Percentiles rank a stretch among this genome's conserved stretches.
Evolutionary conservation across 768 basidiomycete genomes (phyloP).

Genomic region (Lentinula aciculospora): DNA sequence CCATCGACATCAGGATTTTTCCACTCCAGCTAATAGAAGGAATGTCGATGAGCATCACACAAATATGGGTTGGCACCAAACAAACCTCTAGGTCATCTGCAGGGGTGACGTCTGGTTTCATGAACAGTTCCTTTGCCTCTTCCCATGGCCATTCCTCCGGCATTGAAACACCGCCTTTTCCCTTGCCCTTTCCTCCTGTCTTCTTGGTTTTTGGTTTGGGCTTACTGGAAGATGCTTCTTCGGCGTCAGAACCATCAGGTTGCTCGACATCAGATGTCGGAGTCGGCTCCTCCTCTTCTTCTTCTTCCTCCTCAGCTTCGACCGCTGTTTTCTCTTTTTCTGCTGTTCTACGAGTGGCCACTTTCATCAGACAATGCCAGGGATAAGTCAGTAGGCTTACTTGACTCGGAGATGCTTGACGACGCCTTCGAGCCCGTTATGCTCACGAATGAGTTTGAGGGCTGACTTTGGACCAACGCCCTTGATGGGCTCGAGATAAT

Average conservation of each 20-base stretch:
- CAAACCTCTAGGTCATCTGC: constrained; percentile 80
- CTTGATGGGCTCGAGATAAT: constrained; percentile 98
- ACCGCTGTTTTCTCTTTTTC: constrained; percentile 29
- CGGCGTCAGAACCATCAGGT: constrained; percentile 25
- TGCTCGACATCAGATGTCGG: constrained; percentile 42
- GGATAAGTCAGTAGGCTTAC: constrained; percentile 27
- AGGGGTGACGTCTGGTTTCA: constrained; percentile 84
- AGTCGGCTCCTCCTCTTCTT: constrained; percentile 30
- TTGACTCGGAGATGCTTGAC: constrained; percentile 77
- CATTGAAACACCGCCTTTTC: constrained; percentile 71
- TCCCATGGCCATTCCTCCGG: constrained; percentile 98
- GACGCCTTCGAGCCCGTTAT: constrained; percentile 65
- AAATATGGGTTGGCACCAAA: constrained; percentile 3
- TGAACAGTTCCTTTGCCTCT: constrained; percentile 86
- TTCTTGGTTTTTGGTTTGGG: constrained; percentile 27
- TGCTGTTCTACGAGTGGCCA: constrained; percentile 18
- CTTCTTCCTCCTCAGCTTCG: constrained; percentile 17
- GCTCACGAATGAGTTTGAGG: constrained; percentile 84
- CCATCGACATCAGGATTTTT: constrained; percentile 89
- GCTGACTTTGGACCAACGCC: constrained; percentile 96
- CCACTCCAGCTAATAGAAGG: constrained; percentile 76
- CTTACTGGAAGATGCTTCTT: constrained; percentile 16
- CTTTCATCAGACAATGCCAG: neutral
- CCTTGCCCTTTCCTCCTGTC: constrained; percentile 50
- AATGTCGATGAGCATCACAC: neutral